phyloP scores from a whole-genome alignment of 306 rosid genomes.

The Vicia sativa region DNA sequence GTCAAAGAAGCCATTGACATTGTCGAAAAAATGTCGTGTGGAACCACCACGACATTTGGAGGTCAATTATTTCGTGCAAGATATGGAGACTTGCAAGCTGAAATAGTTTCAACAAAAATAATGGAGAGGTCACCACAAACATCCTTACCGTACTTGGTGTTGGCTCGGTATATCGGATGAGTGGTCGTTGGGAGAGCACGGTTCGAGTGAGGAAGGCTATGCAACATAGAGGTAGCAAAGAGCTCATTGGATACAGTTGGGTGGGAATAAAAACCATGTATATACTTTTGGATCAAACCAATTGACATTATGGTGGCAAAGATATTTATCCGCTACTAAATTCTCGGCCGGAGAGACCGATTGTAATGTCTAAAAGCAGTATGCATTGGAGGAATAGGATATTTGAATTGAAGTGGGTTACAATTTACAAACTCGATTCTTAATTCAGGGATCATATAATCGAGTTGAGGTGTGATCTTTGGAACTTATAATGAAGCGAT shows the following conservation, averaged over 20 bases:
- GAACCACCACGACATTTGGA: conserved; percentile 57
- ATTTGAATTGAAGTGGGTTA: conserved; percentile 12
- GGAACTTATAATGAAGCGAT: background rate
- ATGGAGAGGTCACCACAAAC: conserved; percentile 57
- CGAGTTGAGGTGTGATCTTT: background rate
- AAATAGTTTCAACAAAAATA: conserved; percentile 63
- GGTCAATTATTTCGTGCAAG: conserved; percentile 54
- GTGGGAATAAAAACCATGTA: conserved; percentile 57
- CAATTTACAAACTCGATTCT: background rate
- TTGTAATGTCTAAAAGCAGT: conserved; percentile 36
- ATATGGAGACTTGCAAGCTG: conserved; percentile 61
- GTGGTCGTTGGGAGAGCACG: conserved; percentile 78
- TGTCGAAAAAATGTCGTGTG: conserved; percentile 50
- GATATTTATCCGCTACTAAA: conserved; percentile 58
- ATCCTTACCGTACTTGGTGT: conserved; percentile 59
- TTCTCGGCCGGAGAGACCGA: conserved; percentile 66
- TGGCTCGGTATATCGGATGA: conserved; percentile 63
- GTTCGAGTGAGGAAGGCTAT: conserved; percentile 60
- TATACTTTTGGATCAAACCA: conserved; percentile 61
- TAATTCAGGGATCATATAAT: background rate
- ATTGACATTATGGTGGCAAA: conserved; percentile 57
- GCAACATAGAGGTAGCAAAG: conserved; percentile 44
- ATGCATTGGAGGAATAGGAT: conserved; percentile 11
- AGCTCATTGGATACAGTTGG: conserved; percentile 63
- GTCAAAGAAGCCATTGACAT: conserved; percentile 65